phyloP scores from a whole-genome alignment of 225 moss, liverwort and hornwort genomes.

The Polytrichum commune region DNA sequence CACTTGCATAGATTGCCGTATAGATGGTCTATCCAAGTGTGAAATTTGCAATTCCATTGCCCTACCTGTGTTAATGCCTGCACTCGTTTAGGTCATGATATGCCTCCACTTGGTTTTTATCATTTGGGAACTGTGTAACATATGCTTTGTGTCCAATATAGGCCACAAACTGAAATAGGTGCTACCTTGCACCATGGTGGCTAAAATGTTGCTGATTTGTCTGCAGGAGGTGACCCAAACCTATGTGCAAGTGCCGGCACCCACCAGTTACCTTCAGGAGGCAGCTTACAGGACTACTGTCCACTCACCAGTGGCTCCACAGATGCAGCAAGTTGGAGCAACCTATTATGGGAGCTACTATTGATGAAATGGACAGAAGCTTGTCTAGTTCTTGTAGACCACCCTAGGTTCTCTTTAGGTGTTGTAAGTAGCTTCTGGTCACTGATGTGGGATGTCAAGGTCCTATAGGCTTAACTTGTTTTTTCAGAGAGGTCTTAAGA shows the following conservation, averaged over 20 bases:
- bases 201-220: neutral
- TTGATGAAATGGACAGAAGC: constrained; percentile 10
- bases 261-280: constrained; percentile 51
- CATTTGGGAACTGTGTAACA: too few relatives aligned
- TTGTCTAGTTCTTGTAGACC: too few relatives aligned
- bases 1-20: neutral
- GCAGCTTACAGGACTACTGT: constrained; percentile 51
- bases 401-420: too few relatives aligned
- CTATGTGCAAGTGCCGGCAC: constrained; percentile 53
- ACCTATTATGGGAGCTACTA: constrained; percentile 69
- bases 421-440: too few relatives aligned
- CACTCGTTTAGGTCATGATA: too few relatives aligned
- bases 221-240: constrained; percentile 44
- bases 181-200: neutral
- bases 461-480: too few relatives aligned
- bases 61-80: too few relatives aligned
- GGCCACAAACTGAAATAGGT: neutral
- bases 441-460: too few relatives aligned
- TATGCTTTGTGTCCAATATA: too few relatives aligned
- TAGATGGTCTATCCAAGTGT: too few relatives aligned
- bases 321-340: constrained; percentile 42
- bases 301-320: constrained; percentile 40
- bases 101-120: too few relatives aligned
- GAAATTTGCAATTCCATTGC: neutral
- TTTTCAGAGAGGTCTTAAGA: too few relatives aligned